Evolutionary conservation across 2,329 filamentous ascomycete species (phyloP).

Genomic region (Tolypocladium tropicale): DNA sequence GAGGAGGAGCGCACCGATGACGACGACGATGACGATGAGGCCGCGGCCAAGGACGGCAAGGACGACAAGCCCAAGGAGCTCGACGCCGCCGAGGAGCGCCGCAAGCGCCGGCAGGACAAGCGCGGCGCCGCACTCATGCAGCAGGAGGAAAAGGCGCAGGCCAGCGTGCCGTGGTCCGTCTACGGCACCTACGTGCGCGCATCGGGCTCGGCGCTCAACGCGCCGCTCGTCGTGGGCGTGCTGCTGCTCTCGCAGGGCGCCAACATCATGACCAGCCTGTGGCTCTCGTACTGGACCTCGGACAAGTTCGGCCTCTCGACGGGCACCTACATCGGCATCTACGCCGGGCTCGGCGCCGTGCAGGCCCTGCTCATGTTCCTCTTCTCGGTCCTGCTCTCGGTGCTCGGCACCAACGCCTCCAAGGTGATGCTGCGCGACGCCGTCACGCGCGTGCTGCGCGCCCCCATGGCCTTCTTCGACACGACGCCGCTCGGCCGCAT

Average conservation of each 20-base stretch:
- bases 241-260: slow-evolving; percentile 67
- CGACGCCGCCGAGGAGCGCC: neutral
- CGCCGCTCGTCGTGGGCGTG: slow-evolving; percentile 50
- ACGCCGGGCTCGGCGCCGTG: slow-evolving; percentile 58
- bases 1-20: slow-evolving; percentile 47
- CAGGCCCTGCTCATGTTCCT: slow-evolving; percentile 70
- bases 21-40: slow-evolving; percentile 32
- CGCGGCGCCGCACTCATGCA: slow-evolving; percentile 62
- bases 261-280: slow-evolving; percentile 81
- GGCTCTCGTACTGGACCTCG: slow-evolving; percentile 91
- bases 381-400: slow-evolving; percentile 69
- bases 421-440: slow-evolving; percentile 73
- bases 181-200: slow-evolving; percentile 70
- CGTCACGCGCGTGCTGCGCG: slow-evolving; percentile 63
- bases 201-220: slow-evolving; percentile 61
- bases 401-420: slow-evolving; percentile 71
- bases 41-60: slow-evolving; percentile 17
- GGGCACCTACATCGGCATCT: slow-evolving; percentile 62
- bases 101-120: slow-evolving; percentile 44
- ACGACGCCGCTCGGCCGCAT: slow-evolving; percentile 92
- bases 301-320: slow-evolving; percentile 58
- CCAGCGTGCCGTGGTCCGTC: slow-evolving; percentile 70
- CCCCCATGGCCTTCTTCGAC: slow-evolving; percentile 88
- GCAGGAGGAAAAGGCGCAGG: slow-evolving; percentile 55
- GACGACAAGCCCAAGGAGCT: slow-evolving; percentile 24